Conservation (phyloP, 2,329 filamentous ascomycete genomes). For the Aspergillus sp. region DNA sequence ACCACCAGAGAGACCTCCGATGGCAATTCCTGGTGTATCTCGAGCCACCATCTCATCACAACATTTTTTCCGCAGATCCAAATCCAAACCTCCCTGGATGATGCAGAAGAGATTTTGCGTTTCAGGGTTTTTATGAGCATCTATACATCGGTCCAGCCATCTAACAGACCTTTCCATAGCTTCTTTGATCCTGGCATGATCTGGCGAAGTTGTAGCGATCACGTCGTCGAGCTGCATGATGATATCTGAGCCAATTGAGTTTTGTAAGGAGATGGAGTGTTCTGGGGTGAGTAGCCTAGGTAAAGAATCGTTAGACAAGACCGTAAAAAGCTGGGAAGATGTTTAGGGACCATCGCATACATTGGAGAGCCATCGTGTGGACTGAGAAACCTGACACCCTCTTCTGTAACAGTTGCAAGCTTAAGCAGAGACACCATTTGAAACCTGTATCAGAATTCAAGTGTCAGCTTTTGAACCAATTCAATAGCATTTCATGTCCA, state of each 20-base stretch:
- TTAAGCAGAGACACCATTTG: slow-evolving; percentile 98
- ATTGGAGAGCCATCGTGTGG: slow-evolving; percentile 94
- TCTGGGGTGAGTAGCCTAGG: slow-evolving; percentile 81
- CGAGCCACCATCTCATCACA: slow-evolving; percentile 81
- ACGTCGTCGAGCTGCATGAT: slow-evolving; percentile 99
- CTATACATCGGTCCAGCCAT: slow-evolving; percentile 94
- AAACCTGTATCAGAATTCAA: slow-evolving; percentile 58
- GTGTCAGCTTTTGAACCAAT: slow-evolving; percentile 3
- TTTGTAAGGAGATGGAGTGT: slow-evolving; percentile 92
- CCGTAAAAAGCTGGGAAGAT: too few species aligned
- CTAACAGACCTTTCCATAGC: slow-evolving; percentile 92
- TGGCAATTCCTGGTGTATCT: slow-evolving; percentile 92
- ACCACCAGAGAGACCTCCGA: slow-evolving; percentile 88
- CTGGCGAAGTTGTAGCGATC: slow-evolving; percentile 90
- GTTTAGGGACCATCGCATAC: slow-evolving; percentile 37
- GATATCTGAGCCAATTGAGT: slow-evolving; percentile 96
- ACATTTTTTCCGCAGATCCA: slow-evolving; percentile 79
- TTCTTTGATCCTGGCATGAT: slow-evolving; percentile 79
- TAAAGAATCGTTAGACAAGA: too few species aligned
- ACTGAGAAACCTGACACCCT: slow-evolving; percentile 92
- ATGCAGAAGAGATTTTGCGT: slow-evolving; percentile 96
- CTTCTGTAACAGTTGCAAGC: slow-evolving; percentile 88
- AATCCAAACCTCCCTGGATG: slow-evolving; percentile 89
- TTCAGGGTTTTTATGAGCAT: slow-evolving; percentile 76
- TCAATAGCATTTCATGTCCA: not conserved